These are phyloP conservation scores for Leccinum pachyderme DNA, from an alignment of 1,284 basidiomycete genomes.

Conservation along the genomic window DNA sequence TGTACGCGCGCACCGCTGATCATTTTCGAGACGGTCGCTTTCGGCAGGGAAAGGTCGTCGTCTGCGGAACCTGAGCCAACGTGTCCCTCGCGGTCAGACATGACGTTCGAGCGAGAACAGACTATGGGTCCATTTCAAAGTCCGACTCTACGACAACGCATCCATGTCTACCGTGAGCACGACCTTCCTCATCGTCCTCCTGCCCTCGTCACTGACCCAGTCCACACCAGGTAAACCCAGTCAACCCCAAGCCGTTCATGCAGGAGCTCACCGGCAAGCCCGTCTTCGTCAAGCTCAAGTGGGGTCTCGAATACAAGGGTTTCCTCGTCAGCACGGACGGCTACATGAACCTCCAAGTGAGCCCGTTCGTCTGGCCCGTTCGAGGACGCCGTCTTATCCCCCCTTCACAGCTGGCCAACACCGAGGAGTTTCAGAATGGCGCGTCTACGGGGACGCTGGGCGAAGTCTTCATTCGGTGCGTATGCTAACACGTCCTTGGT, in stretches of 20 bases:
- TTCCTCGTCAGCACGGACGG: constrained; percentile 98
- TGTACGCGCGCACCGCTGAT: constrained; percentile 66
- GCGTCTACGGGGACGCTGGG: constrained; percentile 94
- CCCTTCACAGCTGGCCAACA: constrained; percentile 70
- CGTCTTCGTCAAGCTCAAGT: constrained; percentile 94
- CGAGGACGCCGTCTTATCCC: background rate
- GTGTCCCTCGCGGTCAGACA: constrained; percentile 86
- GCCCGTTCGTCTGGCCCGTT: constrained; percentile 17
- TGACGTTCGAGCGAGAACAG: constrained; percentile 31
- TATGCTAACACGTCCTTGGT: constrained; percentile 2
- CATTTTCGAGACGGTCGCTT: constrained; percentile 97
- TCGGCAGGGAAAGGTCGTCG: constrained; percentile 93
- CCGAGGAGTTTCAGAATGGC: constrained; percentile 97
- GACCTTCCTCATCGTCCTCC: background rate
- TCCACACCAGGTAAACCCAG: constrained; percentile 71
- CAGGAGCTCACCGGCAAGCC: constrained; percentile 98
- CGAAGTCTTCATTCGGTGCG: constrained; percentile 96
- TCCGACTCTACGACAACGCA: constrained; percentile 37
- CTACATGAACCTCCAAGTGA: constrained; percentile 98
- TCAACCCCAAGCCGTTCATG: constrained; percentile 99
- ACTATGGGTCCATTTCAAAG: constrained; percentile 38
- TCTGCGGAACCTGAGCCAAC: constrained; percentile 61
- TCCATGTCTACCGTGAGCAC: background rate
- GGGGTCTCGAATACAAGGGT: constrained; percentile 99
- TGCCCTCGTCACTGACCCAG: background rate